Base-by-base conservation (phyloP, 2,329 filamentous ascomycete species). In the Aspergillus sp. region DNA sequence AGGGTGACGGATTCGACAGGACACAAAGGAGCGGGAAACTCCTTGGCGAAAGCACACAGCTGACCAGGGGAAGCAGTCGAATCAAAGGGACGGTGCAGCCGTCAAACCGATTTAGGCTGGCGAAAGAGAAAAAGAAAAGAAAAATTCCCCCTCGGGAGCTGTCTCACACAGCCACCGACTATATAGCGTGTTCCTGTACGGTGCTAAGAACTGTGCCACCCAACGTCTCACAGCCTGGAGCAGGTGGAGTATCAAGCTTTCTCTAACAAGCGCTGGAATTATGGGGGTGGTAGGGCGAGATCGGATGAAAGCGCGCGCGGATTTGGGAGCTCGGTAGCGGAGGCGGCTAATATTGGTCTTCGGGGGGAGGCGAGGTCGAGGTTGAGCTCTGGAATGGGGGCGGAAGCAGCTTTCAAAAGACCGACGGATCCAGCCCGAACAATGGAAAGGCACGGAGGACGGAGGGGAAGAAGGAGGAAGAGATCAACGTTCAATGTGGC, bases 271-370 rank as follows among this genome's bases (percentile, higher is more conserved):
- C 54, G 49, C 51, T 51, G 19, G 25, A 13, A 51, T 42, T 58
- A 47, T 58, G 21, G 47, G 41, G 41, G 49, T 19, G 57, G 54
- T 15, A 41, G 41, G 54, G 47, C 48, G 53, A 61, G 49, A 58
- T 51, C 54, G 60, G 62, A 51, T 58, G 19, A 58, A 62, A 63
- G 55, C 58, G 64, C 59, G 65, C 61, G 62, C 60, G 54, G 59
- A 39, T 41, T 30, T 54, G 54, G 32, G 41, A 56, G 57, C 36
- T 54, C 56, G 58, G 60, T 51, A 48, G 50, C 42, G 53, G 58
- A 47, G 63, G 64, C 64, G 64, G 66, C 63, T 66, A 68, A 55
- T 55, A 50, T 53, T 44, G 48, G 30, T 57, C n/a, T 51, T 57
- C 32, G 50, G 19, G 15, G 15, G 11, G 32, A 13, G 10, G 32